Conservation (phyloP, 306 rosid species). For the Delonix regia region DNA sequence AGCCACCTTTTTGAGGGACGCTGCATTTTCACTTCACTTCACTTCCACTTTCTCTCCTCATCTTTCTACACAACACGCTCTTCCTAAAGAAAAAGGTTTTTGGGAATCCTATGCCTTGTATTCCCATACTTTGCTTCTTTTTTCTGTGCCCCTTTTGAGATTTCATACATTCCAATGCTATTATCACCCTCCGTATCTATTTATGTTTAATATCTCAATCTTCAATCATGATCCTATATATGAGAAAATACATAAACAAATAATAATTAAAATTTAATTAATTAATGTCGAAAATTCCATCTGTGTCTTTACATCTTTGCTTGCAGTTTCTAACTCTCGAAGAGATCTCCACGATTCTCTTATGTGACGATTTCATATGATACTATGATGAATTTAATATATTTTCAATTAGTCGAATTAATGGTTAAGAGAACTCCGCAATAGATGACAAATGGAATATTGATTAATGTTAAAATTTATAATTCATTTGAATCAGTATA, state of each 20-base stretch:
- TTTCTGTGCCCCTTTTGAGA: conserved; percentile 68
- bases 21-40: conserved; percentile 55
- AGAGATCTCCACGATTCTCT: too few species aligned
- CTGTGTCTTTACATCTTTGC: too few species aligned
- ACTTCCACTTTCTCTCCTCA: conserved; percentile 58
- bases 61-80: conserved; percentile 71
- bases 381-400: too few species aligned
- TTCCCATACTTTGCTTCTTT: conserved; percentile 68
- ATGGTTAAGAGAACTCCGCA: too few species aligned
- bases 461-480: too few species aligned
- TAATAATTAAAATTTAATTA: neutral
- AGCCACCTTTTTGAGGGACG: conserved; percentile 69
- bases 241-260: neutral
- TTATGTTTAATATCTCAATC: too few species aligned
- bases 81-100: conserved; percentile 56
- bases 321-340: too few species aligned
- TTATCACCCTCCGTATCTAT: neutral
- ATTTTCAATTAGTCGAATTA: too few species aligned
- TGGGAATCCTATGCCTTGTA: conserved; percentile 96
- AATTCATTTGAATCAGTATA: too few species aligned
- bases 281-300: too few species aligned
- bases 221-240: neutral
- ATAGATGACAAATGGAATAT: too few species aligned
- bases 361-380: too few species aligned
- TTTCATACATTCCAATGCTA: conserved; percentile 33